A percentile compares a stretch with the other conserved stretches of the same genome.
Conservation (phyloP, 148 eudicot species). For the Camellia granthamiana region DNA sequence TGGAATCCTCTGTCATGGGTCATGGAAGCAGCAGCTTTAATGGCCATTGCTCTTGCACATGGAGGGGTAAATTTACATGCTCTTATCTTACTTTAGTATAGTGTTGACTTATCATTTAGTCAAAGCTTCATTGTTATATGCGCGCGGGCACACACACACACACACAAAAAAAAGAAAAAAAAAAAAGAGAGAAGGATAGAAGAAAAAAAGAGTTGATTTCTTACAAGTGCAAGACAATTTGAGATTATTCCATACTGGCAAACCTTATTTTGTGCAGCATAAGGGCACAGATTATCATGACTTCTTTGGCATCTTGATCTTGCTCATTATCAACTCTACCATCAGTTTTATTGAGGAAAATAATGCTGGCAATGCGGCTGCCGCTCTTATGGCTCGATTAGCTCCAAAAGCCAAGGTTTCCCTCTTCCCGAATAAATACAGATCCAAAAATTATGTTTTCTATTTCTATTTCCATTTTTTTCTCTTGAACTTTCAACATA, state of each 20-base stretch:
- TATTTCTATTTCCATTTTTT: neutral
- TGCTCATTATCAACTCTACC: constrained; percentile 39
- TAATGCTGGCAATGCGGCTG: constrained; percentile 54
- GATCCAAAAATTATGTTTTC: neutral
- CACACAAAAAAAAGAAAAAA: too few species aligned
- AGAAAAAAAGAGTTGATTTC: too few species aligned
- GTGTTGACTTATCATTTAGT: neutral
- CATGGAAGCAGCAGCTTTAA: constrained; percentile 56
- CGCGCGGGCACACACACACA: too few species aligned
- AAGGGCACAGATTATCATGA: constrained; percentile 38
- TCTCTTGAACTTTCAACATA: neutral
- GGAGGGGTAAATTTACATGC: constrained; percentile 27
- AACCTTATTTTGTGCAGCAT: constrained; percentile 22
- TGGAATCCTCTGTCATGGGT: constrained; percentile 60
- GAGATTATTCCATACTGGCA: neutral
- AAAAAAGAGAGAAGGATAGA: too few species aligned
- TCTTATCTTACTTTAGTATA: neutral
- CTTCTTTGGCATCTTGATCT: constrained; percentile 34
- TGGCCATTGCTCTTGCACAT: constrained; percentile 32
- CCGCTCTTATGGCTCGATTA: constrained; percentile 50
- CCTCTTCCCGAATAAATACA: neutral
- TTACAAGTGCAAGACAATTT: neutral
- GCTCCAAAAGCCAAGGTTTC: constrained; percentile 70
- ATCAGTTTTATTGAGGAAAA: constrained; percentile 49
- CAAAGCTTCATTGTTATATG: too few species aligned